Evolutionary conservation across 1,284 basidiomycete genomes (phyloP).

Genomic region (Malassezia sp.): DNA sequence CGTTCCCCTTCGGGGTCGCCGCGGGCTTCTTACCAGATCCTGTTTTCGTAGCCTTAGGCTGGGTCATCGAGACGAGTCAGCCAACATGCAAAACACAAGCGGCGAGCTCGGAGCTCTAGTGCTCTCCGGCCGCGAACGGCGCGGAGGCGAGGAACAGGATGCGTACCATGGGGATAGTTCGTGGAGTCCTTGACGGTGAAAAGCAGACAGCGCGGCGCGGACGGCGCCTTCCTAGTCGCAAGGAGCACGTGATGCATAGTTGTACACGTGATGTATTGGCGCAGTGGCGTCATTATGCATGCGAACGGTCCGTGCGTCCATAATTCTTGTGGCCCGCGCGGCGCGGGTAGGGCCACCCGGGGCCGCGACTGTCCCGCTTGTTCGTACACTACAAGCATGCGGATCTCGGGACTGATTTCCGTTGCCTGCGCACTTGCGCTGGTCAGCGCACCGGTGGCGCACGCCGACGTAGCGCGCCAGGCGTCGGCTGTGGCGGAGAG

Average conservation of each 20-base stretch:
- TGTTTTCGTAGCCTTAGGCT: slow-evolving; percentile 40
- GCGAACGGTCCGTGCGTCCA: too few relatives aligned
- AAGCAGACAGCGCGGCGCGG: too few relatives aligned
- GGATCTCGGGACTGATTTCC: background rate
- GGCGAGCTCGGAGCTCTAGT: slow-evolving; percentile 40
- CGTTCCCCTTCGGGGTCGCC: slow-evolving; percentile 37
- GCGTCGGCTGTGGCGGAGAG: slow-evolving; percentile 26
- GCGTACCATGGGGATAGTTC: slow-evolving; percentile 14
- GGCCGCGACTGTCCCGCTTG: too few relatives aligned
- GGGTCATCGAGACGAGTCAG: slow-evolving; percentile 47
- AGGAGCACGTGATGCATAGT: background rate
- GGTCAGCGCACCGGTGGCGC: slow-evolving; percentile 23
- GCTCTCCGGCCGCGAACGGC: background rate
- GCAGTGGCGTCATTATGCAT: background rate
- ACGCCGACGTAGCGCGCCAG: slow-evolving; percentile 32
- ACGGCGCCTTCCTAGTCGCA: too few relatives aligned
- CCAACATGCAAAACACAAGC: slow-evolving; percentile 15
- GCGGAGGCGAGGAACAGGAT: slow-evolving; percentile 7
- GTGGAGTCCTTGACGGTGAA: background rate
- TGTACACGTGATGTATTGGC: background rate
- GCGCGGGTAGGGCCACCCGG: background rate
- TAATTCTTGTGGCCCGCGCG: background rate
- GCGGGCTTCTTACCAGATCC: slow-evolving; percentile 41
- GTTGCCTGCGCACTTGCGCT: slow-evolving; percentile 17
- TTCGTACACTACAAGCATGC: slow-evolving; percentile 1